Percentiles rank a stretch among this genome's conserved stretches.
Evolutionary conservation across 805 yeast genomes (phyloP).

Genomic region (Candida schatavii): DNA sequence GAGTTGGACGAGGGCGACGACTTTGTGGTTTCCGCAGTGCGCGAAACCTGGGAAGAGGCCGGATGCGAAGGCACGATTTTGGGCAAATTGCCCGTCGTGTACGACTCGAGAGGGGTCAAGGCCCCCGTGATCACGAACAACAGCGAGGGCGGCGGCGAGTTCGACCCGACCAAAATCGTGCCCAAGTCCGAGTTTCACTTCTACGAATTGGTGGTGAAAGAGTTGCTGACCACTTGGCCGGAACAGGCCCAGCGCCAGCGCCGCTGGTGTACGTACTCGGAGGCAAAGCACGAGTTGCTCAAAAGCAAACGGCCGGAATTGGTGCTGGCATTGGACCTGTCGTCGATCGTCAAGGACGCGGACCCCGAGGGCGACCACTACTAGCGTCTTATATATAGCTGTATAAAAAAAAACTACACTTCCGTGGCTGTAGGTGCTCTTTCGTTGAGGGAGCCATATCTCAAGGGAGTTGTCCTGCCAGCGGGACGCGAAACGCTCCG

Average conservation of each 20-base stretch:
- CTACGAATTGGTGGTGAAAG: constrained; percentile 66
- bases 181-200: constrained; percentile 89
- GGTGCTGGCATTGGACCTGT: constrained; percentile 57
- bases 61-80: constrained; percentile 73
- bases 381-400: too few relatives aligned
- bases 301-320: constrained; percentile 66
- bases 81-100: constrained; percentile 58
- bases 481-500: background rate
- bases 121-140: constrained; percentile 28
- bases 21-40: constrained; percentile 53
- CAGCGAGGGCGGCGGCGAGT: constrained; percentile 19
- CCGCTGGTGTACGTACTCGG: constrained; percentile 70
- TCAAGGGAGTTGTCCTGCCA: too few relatives aligned
- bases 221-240: constrained; percentile 69
- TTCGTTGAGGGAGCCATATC: too few relatives aligned
- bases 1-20: constrained; percentile 73
- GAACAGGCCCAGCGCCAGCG: constrained; percentile 63
- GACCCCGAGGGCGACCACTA: constrained; percentile 1
- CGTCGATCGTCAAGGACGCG: constrained; percentile 44
- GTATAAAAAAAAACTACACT: too few relatives aligned
- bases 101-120: constrained; percentile 47
- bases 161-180: constrained; percentile 38
- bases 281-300: constrained; percentile 59
- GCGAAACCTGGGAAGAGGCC: constrained; percentile 99
- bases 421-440: too few relatives aligned